These are phyloP conservation scores for Brachypodium distachyon DNA, from an alignment of 202 grass and related monocot genomes.

Conservation along the genomic window DNA sequence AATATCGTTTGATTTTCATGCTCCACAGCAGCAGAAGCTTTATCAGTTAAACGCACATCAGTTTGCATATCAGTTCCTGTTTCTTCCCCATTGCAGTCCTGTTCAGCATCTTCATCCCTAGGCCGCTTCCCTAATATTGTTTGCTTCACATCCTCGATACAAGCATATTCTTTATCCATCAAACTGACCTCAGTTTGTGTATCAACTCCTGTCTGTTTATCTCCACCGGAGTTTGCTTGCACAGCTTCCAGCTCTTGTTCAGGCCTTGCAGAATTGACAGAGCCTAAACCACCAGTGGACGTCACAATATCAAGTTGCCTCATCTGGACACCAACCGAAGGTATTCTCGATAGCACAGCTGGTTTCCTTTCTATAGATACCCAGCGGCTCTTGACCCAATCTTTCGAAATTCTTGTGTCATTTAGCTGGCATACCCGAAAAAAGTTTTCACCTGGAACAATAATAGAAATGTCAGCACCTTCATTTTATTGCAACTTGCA, in stretches of 20 bases:
- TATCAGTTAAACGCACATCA: slow-evolving; percentile 23
- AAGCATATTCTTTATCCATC: slow-evolving; percentile 8
- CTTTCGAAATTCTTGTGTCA: slow-evolving; percentile 72
- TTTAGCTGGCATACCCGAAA: slow-evolving; percentile 53
- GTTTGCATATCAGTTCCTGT: background rate
- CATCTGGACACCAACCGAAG: slow-evolving; percentile 29
- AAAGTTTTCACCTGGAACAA: slow-evolving; percentile 75
- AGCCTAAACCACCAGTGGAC: slow-evolving; percentile 29
- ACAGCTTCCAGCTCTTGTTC: slow-evolving; percentile 25
- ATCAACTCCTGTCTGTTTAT: slow-evolving; percentile 6
- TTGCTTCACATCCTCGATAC: slow-evolving; percentile 26
- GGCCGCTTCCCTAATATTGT: slow-evolving; percentile 40
- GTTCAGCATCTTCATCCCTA: slow-evolving; percentile 10
- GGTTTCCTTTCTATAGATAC: slow-evolving; percentile 49
- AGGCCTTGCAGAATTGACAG: slow-evolving; percentile 45
- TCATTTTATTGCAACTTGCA: background rate
- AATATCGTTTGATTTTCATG: slow-evolving; percentile 28
- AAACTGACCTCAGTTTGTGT: slow-evolving; percentile 30
- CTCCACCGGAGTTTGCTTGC: slow-evolving; percentile 23
- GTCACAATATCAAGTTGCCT: slow-evolving; percentile 22
- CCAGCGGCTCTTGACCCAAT: slow-evolving; percentile 80
- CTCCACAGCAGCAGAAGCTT: background rate
- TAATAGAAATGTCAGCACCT: slow-evolving; percentile 8
- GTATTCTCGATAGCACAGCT: slow-evolving; percentile 49
- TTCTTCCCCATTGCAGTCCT: background rate